A percentile compares a stretch with the other conserved stretches of the same genome.
Conservation (phyloP, 306 rosid species). For the Chamaecrista fasciculata region DNA sequence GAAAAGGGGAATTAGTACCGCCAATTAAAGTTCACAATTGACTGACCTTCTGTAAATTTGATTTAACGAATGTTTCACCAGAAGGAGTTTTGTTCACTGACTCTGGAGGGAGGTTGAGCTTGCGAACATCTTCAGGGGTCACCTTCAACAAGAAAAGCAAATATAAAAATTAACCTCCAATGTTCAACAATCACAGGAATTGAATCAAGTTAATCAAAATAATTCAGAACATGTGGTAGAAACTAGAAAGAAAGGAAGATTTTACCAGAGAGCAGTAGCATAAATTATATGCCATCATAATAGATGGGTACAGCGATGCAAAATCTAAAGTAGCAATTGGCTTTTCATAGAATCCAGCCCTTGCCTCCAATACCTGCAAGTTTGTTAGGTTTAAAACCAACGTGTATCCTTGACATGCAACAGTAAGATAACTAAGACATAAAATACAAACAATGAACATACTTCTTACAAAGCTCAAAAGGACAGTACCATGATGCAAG, state of each 20-base stretch:
- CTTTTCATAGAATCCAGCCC: constrained; percentile 88
- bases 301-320: constrained; percentile 95
- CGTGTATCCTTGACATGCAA: constrained; percentile 18
- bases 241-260: constrained; percentile 27
- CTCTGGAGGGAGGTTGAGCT: constrained; percentile 82
- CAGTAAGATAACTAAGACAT: constrained; percentile 15
- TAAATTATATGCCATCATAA: constrained; percentile 98
- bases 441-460: not conserved
- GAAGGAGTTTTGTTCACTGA: constrained; percentile 86
- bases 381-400: constrained; percentile 19
- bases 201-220: constrained; percentile 12
- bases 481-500: not conserved
- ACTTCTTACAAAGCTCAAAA: constrained; percentile 4
- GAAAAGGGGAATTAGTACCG: not conserved
- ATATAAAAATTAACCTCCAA: not conserved
- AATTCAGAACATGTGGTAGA: no score
- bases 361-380: constrained; percentile 90
- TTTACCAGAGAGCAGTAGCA: constrained; percentile 97
- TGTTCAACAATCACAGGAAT: not conserved
- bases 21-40: not conserved
- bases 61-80: constrained; percentile 87
- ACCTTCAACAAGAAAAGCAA: constrained; percentile 52
- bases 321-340: constrained; percentile 98
- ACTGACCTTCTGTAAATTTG: constrained; percentile 79
- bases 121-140: constrained; percentile 68